phyloP scores from a whole-genome alignment of 805 yeast genomes.

The Sugiyamaella americana region DNA sequence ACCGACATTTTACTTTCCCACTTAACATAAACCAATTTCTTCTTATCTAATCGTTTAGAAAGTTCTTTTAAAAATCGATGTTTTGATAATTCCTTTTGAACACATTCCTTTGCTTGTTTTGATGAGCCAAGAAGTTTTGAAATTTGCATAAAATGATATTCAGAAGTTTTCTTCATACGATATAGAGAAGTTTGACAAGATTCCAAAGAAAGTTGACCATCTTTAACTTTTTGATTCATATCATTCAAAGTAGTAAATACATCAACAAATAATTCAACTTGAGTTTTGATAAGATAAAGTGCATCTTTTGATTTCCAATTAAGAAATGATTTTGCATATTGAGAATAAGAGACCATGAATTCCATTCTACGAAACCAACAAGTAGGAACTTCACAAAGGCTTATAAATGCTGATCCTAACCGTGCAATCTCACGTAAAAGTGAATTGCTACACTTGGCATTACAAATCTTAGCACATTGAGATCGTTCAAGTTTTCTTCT shows the following conservation, averaged over 20 bases:
- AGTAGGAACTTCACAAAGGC: constrained; percentile 15
- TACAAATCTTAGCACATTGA: constrained; percentile 5
- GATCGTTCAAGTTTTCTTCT: constrained; percentile 1
- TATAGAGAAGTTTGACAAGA: constrained; percentile 6
- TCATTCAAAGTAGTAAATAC: constrained; percentile 6
- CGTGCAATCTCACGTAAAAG: constrained; percentile 8
- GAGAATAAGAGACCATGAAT: constrained; percentile 17
- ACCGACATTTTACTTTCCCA: constrained; percentile 1
- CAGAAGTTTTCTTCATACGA: constrained; percentile 4
- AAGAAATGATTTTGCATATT: constrained; percentile 14
- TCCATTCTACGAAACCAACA: constrained; percentile 15
- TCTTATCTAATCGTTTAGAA: constrained; percentile 5
- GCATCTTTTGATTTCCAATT: constrained; percentile 19
- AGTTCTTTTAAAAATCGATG: constrained; percentile 12
- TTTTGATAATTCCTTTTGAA: constrained; percentile 10
- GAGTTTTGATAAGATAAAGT: constrained; percentile 7
- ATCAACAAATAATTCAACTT: constrained; percentile 7
- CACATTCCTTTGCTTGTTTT: constrained; percentile 11
- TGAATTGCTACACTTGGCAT: constrained; percentile 6
- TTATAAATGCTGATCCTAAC: constrained; percentile 15
- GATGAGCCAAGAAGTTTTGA: constrained; percentile 12
- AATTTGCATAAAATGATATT: constrained; percentile 8
- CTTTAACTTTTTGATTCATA: constrained; percentile 7
- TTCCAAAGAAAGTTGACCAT: constrained; percentile 9
- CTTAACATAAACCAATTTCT: constrained; percentile 9